Conservation (phyloP, 2,329 filamentous ascomycete genomes). For the Thielaviopsis cerberus region DNA sequence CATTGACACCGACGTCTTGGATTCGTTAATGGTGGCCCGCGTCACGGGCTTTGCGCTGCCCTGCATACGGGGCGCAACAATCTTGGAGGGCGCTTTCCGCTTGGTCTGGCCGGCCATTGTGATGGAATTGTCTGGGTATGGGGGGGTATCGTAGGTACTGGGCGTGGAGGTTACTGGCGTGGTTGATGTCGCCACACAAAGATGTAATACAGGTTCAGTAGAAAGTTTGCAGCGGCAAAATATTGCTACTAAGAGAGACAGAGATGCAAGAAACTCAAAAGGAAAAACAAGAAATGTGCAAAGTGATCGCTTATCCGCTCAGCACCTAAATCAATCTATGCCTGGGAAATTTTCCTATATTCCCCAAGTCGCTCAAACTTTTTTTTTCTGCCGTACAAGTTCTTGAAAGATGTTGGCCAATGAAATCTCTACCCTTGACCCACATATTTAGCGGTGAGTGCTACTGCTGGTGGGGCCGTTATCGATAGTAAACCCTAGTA, state of each 20-base stretch:
- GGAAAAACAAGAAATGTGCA: background rate
- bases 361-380: slow-evolving; percentile 10
- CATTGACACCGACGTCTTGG: slow-evolving; percentile 33
- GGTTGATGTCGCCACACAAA: background rate
- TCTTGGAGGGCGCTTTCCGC: slow-evolving; percentile 38
- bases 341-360: slow-evolving; percentile 9
- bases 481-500: background rate
- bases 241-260: background rate
- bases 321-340: background rate
- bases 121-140: background rate
- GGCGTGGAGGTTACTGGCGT: background rate
- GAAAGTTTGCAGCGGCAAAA: background rate
- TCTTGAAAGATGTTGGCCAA: slow-evolving; percentile 3
- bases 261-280: background rate
- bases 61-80: slow-evolving; percentile 36
- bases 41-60: slow-evolving; percentile 31
- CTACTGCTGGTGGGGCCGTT: background rate
- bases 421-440: background rate
- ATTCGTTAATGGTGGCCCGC: slow-evolving; percentile 38
- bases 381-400: slow-evolving; percentile 13
- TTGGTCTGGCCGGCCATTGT: slow-evolving; percentile 24
- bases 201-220: background rate
- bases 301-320: background rate
- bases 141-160: background rate
- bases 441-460: slow-evolving; percentile 7